These are phyloP conservation scores for Neoboletus magnificus DNA, from an alignment of 768 basidiomycete genomes.

Conservation along the genomic window DNA sequence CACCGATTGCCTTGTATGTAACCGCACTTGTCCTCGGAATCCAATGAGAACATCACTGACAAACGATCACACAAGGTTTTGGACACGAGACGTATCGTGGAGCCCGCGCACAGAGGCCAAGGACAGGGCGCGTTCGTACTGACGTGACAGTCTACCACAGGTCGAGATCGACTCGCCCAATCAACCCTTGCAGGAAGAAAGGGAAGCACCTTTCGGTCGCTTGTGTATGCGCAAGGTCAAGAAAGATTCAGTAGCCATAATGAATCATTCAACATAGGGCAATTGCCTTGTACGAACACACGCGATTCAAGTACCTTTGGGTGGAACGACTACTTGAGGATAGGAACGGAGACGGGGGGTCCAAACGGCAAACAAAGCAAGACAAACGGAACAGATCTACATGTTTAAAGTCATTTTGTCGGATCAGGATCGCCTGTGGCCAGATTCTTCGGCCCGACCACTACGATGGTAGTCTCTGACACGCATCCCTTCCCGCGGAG, in stretches of 20 bases:
- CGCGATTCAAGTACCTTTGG: constrained; percentile 9
- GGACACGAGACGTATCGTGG: constrained; percentile 7
- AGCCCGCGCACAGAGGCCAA: background rate
- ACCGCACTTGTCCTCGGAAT: background rate
- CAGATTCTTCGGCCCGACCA: constrained; percentile 29
- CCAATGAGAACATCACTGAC: background rate
- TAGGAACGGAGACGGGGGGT: background rate
- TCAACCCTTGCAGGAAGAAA: constrained; percentile 1
- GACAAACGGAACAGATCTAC: constrained; percentile 6
- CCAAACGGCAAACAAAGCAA: background rate
- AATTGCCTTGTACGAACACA: constrained; percentile 2
- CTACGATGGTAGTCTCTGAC: constrained; percentile 42
- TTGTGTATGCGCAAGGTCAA: constrained; percentile 4
- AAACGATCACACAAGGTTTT: constrained; percentile 1
- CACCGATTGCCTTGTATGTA: constrained; percentile 5
- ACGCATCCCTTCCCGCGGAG: constrained; percentile 30
- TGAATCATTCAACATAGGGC: constrained; percentile 1
- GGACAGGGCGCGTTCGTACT: background rate
- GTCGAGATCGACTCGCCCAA: constrained; percentile 3
- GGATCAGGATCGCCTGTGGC: constrained; percentile 28
- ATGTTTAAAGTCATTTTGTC: constrained; percentile 1
- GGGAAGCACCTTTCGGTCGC: background rate
- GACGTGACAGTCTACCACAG: background rate
- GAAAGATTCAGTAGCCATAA: background rate
- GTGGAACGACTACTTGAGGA: background rate